Conservation (phyloP, 2,329 filamentous ascomycete species). For the Arthrobotrys conoides region DNA sequence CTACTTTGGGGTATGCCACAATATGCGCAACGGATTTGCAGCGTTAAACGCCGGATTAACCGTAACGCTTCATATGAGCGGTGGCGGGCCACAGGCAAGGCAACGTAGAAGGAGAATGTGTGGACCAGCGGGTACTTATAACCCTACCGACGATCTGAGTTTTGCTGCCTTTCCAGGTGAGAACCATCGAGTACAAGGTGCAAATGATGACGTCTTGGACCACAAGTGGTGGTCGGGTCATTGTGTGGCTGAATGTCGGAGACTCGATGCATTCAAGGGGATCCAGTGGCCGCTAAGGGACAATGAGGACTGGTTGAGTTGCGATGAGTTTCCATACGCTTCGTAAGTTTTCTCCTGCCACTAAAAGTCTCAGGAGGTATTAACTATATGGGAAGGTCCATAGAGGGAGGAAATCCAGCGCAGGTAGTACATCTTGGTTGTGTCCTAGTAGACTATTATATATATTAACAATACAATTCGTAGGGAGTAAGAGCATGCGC, state of each 20-base stretch:
- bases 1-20: neutral
- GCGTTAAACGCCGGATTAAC: neutral
- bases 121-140: too few species aligned
- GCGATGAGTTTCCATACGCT: neutral
- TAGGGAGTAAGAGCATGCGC: conserved; percentile 1
- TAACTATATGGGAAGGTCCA: too few species aligned
- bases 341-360: neutral
- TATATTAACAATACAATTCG: neutral
- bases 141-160: too few species aligned
- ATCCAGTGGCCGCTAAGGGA: neutral
- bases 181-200: neutral
- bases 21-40: neutral
- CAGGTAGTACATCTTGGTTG: too few species aligned
- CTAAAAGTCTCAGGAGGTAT: too few species aligned
- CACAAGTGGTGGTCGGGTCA: too few species aligned
- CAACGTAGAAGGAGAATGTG: too few species aligned
- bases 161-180: neutral
- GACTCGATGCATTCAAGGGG: neutral
- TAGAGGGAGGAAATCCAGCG: too few species aligned
- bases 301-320: neutral
- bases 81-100: too few species aligned
- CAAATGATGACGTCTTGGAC: neutral
- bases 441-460: too few species aligned
- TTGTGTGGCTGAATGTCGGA: neutral
- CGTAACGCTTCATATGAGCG: too few species aligned